Evolutionary conservation across 2,329 filamentous ascomycete genomes (phyloP).

Genomic region (Coleophoma eucalyptorum): DNA sequence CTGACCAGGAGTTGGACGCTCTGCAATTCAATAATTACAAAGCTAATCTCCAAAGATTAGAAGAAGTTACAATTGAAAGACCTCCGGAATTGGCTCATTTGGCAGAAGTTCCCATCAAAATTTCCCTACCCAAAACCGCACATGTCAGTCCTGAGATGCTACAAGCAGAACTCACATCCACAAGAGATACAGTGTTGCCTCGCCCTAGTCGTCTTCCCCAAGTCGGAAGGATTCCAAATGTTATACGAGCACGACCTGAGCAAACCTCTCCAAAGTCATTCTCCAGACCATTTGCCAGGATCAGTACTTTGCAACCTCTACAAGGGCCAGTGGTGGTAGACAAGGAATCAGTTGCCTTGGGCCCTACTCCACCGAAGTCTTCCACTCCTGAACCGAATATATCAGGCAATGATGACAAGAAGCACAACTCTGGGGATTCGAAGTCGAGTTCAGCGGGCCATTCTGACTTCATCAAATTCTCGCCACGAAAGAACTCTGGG

Average conservation of each 20-base stretch:
- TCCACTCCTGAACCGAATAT: constrained; percentile 14
- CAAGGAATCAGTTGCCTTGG: constrained; percentile 42
- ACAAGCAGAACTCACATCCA: constrained; percentile 19
- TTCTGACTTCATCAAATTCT: constrained; percentile 70
- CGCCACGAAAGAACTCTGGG: constrained; percentile 68
- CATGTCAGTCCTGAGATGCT: constrained; percentile 12
- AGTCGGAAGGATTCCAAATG: constrained; percentile 81
- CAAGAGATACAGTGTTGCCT: constrained; percentile 10
- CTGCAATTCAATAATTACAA: constrained; percentile 24
- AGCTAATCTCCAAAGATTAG: constrained; percentile 17
- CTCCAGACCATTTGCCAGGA: constrained; percentile 72
- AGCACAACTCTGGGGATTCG: constrained; percentile 17
- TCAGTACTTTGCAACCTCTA: constrained; percentile 40
- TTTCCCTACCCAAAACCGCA: constrained; percentile 19
- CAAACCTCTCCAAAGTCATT: constrained; percentile 75
- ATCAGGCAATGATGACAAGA: neutral
- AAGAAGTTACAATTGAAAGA: constrained; percentile 9
- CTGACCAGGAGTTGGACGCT: constrained; percentile 23
- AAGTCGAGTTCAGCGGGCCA: constrained; percentile 14
- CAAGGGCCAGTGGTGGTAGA: constrained; percentile 24
- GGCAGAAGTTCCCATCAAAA: constrained; percentile 5
- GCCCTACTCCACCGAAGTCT: constrained; percentile 33
- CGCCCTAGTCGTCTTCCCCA: constrained; percentile 68
- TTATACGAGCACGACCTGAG: constrained; percentile 66
- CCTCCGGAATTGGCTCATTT: constrained; percentile 2